Percentiles rank a stretch among this genome's conserved stretches.
Conservation (phyloP, 768 basidiomycete species). For the Hygrophoropsis aurantiaca region DNA sequence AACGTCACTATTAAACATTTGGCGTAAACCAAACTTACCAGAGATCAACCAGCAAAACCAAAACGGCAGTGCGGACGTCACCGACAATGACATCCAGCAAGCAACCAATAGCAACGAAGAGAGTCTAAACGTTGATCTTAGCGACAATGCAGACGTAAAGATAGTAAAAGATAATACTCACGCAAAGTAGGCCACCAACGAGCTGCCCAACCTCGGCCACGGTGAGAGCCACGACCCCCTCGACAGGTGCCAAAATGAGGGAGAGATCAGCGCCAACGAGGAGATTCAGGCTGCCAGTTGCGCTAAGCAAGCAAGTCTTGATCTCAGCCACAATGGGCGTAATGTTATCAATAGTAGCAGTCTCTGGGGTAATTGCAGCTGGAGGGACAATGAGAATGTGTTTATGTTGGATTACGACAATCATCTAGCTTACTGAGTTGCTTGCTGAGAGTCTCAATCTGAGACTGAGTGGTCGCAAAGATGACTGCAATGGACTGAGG, state of each 20-base stretch:
- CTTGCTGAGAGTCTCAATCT: constrained; percentile 13
- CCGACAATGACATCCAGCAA: constrained; percentile 15
- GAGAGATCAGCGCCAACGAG: constrained; percentile 16
- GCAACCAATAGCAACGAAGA: constrained; percentile 23
- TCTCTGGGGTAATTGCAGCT: constrained; percentile 20
- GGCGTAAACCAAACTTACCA: constrained; percentile 9
- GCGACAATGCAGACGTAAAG: neutral
- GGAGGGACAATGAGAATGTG: neutral
- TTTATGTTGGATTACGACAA: neutral
- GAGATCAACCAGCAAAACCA: constrained; percentile 19
- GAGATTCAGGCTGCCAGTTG: constrained; percentile 13
- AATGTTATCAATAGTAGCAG: constrained; percentile 20
- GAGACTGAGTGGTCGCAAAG: constrained; percentile 14
- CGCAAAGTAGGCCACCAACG: constrained; percentile 19
- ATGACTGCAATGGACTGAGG: constrained; percentile 19
- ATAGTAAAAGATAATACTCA: constrained; percentile 8
- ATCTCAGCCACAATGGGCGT: constrained; percentile 16
- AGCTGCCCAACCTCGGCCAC: constrained; percentile 20
- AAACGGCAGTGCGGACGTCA: constrained; percentile 9
- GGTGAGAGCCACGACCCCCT: constrained; percentile 20
- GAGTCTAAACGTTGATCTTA: constrained; percentile 6
- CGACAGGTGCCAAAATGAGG: constrained; percentile 20
- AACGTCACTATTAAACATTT: too few species aligned
- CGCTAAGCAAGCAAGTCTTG: constrained; percentile 14
- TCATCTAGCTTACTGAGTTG: constrained; percentile 19